Conservation (phyloP, 177 flowering plant species). For the Vitis hybrid region DNA sequence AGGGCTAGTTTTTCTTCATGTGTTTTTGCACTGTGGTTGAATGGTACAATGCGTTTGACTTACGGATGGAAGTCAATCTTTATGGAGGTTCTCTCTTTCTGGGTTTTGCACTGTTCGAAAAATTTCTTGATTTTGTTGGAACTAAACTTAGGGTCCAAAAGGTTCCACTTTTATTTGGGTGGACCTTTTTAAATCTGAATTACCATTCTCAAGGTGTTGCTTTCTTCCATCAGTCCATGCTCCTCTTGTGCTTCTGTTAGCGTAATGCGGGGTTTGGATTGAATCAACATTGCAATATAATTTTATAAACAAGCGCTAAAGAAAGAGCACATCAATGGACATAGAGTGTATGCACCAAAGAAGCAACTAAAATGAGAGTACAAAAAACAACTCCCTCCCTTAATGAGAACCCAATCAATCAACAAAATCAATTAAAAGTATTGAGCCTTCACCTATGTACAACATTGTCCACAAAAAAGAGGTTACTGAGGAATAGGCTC, state of each 20-base stretch:
- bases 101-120: background rate
- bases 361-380: no score
- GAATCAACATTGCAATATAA: background rate
- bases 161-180: background rate
- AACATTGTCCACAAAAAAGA: no score
- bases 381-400: no score
- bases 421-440: no score
- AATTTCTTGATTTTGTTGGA: background rate
- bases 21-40: background rate
- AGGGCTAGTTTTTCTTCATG: no score
- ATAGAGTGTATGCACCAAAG: no score
- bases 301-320: background rate
- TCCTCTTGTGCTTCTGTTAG: background rate
- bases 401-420: no score
- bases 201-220: background rate
- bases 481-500: no score
- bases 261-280: background rate
- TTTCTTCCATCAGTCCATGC: background rate
- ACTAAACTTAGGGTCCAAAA: background rate
- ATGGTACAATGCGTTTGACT: no score
- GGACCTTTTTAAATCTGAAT: background rate
- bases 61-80: background rate
- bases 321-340: no score
- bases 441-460: no score
- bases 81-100: background rate